Evolutionary conservation across 192 early-diverging fungal species (phyloP).

Genomic region (Spizellomyces sp.): DNA sequence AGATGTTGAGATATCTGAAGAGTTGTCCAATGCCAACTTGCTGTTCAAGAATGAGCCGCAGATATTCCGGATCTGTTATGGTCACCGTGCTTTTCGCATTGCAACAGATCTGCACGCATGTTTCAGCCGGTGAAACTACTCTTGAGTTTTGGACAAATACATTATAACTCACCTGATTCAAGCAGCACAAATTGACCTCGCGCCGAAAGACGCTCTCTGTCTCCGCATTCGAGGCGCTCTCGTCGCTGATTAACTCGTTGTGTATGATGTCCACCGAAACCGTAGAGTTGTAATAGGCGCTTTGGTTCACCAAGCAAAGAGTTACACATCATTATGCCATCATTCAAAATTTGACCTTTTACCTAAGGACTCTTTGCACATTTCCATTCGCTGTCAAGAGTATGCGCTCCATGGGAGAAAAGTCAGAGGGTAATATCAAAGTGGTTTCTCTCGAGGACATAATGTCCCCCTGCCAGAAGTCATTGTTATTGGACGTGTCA

Average conservation of each 20-base stretch:
- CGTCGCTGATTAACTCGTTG: constrained; percentile 34
- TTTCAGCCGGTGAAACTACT: too few species aligned
- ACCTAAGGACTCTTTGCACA: constrained; percentile 55
- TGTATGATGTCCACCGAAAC: constrained; percentile 48
- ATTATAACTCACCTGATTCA: constrained; percentile 21
- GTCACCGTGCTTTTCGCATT: constrained; percentile 40
- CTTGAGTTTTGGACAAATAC: neutral
- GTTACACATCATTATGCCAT: too few species aligned
- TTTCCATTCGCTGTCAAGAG: constrained; percentile 59
- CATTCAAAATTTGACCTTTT: neutral
- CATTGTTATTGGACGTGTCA: neutral
- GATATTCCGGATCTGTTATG: constrained; percentile 36
- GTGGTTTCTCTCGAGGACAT: constrained; percentile 48
- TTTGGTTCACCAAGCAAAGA: neutral
- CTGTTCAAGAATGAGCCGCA: constrained; percentile 37
- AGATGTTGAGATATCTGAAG: constrained; percentile 53
- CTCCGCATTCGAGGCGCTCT: neutral
- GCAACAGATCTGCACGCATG: constrained; percentile 42
- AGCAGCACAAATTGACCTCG: constrained; percentile 38
- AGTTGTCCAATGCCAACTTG: constrained; percentile 57
- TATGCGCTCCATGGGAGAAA: constrained; percentile 51
- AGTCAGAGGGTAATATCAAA: constrained; percentile 33
- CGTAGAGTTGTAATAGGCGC: constrained; percentile 53
- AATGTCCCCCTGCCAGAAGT: constrained; percentile 51
- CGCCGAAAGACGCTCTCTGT: constrained; percentile 39